Evolutionary conservation across 129 eudicot species (phyloP).

Genomic region (Flaveria robusta): DNA sequence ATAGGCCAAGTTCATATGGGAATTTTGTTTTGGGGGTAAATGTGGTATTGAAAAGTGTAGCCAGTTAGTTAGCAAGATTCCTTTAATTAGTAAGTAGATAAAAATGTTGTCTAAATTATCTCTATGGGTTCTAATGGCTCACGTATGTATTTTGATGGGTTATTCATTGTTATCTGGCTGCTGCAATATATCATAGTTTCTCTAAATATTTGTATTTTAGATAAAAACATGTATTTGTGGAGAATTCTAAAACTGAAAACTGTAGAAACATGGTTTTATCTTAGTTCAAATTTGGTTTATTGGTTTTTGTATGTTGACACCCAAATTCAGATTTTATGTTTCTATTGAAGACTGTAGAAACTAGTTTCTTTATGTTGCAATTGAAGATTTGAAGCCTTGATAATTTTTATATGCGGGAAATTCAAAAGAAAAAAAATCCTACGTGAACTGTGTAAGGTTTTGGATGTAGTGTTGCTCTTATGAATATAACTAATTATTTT

Average conservation of each 20-base stretch:
- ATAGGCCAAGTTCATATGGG: conserved; percentile 28
- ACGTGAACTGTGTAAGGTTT: too few relatives aligned
- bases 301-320: not conserved
- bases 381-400: too few relatives aligned
- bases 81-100: conserved; percentile 38
- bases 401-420: too few relatives aligned
- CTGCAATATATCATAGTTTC: conserved; percentile 22
- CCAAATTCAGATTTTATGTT: not conserved
- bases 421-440: too few relatives aligned
- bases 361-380: not conserved
- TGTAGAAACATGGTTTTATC: too few relatives aligned
- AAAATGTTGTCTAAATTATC: conserved; percentile 22
- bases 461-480: too few relatives aligned
- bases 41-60: conserved; percentile 45
- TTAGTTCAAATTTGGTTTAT: not conserved
- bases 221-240: not conserved
- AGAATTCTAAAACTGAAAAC: too few relatives aligned
- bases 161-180: conserved; percentile 21
- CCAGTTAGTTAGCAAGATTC: conserved; percentile 44
- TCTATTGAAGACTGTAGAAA: too few relatives aligned
- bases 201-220: not conserved
- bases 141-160: conserved; percentile 38
- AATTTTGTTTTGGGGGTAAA: conserved; percentile 32
- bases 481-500: too few relatives aligned
- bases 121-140: conserved; percentile 27